Percentiles rank a stretch among this genome's conserved stretches.
Conservation (phyloP, 2,329 filamentous ascomycete genomes). For the Cercospora zeae-maydis region DNA sequence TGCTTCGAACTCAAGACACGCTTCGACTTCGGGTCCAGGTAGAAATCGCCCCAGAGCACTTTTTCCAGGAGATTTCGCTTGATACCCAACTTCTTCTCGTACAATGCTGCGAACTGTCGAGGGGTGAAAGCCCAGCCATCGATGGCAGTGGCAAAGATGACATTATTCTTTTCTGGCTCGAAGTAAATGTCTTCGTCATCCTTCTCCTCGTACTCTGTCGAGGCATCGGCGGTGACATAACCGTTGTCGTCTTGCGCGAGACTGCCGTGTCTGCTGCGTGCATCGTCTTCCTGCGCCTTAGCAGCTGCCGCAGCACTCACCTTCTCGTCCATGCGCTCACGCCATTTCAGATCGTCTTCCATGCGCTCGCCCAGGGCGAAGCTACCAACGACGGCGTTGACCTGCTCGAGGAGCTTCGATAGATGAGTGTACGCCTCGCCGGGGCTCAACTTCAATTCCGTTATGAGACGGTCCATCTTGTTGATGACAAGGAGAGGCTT, state of each 20-base stretch:
- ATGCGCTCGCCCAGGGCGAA: conserved; percentile 98
- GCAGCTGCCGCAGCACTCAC: conserved; percentile 62
- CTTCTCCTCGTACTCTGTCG: conserved; percentile 72
- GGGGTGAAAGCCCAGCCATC: conserved; percentile 99
- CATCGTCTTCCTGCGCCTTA: conserved; percentile 29
- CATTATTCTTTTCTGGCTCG: conserved; percentile 95
- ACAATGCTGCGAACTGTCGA: conserved; percentile 85
- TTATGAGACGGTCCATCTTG: conserved; percentile 94
- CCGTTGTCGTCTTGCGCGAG: conserved; percentile 53
- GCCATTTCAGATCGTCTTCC: conserved; percentile 96
- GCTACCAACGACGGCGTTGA: conserved; percentile 94
- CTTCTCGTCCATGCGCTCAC: conserved; percentile 84
- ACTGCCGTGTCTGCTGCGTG: conserved; percentile 45
- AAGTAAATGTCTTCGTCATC: conserved; percentile 98
- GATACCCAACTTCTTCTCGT: conserved; percentile 95
- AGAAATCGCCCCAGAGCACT: conserved; percentile 94
- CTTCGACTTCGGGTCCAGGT: conserved; percentile 94
- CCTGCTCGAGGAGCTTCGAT: conserved; percentile 84
- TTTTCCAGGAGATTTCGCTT: conserved; percentile 85
- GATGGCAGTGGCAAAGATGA: conserved; percentile 96
- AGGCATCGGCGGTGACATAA: conserved; percentile 46
- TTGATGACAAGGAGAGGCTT: conserved; percentile 95
- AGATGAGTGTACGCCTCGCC: conserved; percentile 85
- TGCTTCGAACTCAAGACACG: conserved; percentile 87
- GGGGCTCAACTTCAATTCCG: conserved; percentile 90